Evolutionary conservation across 2,329 filamentous ascomycete species (phyloP).

Genomic region (Cladosporium velox): DNA sequence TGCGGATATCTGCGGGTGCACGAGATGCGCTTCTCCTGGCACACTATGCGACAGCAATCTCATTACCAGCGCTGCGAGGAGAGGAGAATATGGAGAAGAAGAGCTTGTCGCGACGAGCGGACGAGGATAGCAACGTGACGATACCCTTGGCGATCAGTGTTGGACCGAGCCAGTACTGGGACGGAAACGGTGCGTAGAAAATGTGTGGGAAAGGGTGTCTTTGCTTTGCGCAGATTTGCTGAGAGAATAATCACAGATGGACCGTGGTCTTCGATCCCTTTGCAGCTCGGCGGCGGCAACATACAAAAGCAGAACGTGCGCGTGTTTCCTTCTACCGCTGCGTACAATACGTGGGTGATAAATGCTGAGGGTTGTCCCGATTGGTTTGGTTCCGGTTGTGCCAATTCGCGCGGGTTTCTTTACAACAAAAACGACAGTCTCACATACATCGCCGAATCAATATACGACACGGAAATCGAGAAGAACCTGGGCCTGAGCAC

Average conservation of each 20-base stretch:
- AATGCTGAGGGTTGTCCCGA: conserved; percentile 34
- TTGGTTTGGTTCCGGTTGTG: conserved; percentile 34
- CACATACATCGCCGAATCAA: conserved; percentile 62
- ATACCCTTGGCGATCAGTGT: conserved; percentile 38
- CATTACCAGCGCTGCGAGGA: conserved; percentile 6
- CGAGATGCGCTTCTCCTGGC: conserved; percentile 7
- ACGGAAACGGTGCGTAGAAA: conserved; percentile 34
- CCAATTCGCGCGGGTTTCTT: conserved; percentile 33
- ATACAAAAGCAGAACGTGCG: conserved; percentile 37
- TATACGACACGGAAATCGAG: conserved; percentile 62
- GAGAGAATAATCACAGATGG: conserved; percentile 29
- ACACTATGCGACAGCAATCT: conserved; percentile 15
- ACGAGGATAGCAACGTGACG: conserved; percentile 21
- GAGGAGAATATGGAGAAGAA: background rate
- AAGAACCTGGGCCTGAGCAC: conserved; percentile 52
- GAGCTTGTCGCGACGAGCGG: conserved; percentile 15
- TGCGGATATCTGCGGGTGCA: background rate
- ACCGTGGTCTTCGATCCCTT: conserved; percentile 41
- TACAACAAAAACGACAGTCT: conserved; percentile 58
- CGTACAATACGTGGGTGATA: conserved; percentile 35
- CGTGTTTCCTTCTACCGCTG: conserved; percentile 37
- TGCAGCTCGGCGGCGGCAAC: conserved; percentile 37
- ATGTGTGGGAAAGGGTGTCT: background rate
- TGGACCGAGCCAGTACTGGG: conserved; percentile 42
- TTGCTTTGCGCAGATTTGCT: background rate